Evolutionary conservation across 139 green algal genomes (phyloP).

Genomic region (Auxenochlorella protothecoides): DNA sequence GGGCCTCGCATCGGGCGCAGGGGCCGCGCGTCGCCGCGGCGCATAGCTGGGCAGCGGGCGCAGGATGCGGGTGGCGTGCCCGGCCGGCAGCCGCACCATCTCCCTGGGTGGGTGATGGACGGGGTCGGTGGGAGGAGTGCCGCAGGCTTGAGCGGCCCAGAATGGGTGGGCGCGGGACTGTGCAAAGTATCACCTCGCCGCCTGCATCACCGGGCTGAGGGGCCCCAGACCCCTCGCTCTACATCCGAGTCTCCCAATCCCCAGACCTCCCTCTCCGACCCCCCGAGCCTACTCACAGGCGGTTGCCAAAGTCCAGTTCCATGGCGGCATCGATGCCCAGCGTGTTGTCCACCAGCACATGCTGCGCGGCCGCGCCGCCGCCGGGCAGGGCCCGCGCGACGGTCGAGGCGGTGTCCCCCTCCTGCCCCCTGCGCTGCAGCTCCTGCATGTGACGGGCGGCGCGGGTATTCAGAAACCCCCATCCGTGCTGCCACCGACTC

Average conservation of each 20-base stretch:
- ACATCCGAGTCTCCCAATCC: no score
- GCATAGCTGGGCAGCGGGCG: constrained; percentile 39
- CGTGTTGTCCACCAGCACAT: constrained; percentile 42
- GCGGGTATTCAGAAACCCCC: no score
- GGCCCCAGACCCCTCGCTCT: no score
- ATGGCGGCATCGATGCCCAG: constrained; percentile 44
- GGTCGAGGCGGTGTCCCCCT: constrained; percentile 9
- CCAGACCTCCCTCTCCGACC: not conserved
- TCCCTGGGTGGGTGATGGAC: constrained; percentile 17
- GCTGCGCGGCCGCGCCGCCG: not conserved
- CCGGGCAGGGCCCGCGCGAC: constrained; percentile 4
- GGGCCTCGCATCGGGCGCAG: constrained; percentile 10
- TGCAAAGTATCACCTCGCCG: no score
- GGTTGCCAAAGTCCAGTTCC: constrained; percentile 55
- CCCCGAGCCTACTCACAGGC: constrained; percentile 19
- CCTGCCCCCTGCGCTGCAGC: constrained; percentile 13
- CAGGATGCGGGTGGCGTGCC: constrained; percentile 15
- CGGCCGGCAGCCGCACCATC: constrained; percentile 28
- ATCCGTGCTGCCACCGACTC: no score
- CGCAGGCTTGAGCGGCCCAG: not conserved
- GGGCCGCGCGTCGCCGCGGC: constrained; percentile 3
- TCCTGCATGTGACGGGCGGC: constrained; percentile 8
- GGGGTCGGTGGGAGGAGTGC: not conserved
- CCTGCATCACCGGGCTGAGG: no score
- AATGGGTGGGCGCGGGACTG: no score